Evolutionary conservation across 208 protist genomes (phyloP), one percentile per base, ranked within the genome.

Genomic region (Trypanosoma scelopori): DNA sequence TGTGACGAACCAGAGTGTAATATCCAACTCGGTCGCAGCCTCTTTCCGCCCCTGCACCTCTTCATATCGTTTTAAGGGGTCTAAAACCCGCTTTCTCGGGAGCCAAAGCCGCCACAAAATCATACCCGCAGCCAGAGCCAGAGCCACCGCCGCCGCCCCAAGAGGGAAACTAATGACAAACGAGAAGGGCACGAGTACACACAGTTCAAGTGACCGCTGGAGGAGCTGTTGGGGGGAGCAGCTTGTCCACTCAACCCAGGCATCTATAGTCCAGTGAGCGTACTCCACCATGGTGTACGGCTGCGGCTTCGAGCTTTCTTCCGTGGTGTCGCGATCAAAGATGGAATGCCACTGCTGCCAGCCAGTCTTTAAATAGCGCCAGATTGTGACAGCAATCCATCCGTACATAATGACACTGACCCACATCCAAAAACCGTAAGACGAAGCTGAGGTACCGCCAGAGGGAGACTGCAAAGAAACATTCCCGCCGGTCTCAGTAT

Each of bases 41-140:
- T 30, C 37, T 42, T 81, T 71, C 1, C 73, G 69, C 13, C 71
- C 80, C 20, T 69, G 62, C 18, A 81, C 79, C 65, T 93, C 87
- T 5, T 76, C 57, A 56, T 79, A 84, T 16, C 87, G 83, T 16
- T 69, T 70, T 49, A 50, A 69, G 15, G 53, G 37, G 30, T 81
- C 56, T 13, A 43, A 25, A 35, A 92, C 63, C 2, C 59, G 49
- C 61, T 84, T 79, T 30, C 72, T 60, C 22, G 67, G 49, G 45
- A 78, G 68, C 16, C 37, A 27, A 42, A 48, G 66, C 15, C 80
- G 74, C 79, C 80, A 78, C 25, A 61, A 43, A 2, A 77, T 41
- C 1, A 67, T 47, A 20, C 69, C 28, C 3, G 69, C 35, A 0
- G 70, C 18, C 5, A 76, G 46, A 3, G 49, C 60, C 7, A 74